Base-by-base conservation (phyloP, 2,329 filamentous ascomycete genomes). In the Colletotrichum sp. region DNA sequence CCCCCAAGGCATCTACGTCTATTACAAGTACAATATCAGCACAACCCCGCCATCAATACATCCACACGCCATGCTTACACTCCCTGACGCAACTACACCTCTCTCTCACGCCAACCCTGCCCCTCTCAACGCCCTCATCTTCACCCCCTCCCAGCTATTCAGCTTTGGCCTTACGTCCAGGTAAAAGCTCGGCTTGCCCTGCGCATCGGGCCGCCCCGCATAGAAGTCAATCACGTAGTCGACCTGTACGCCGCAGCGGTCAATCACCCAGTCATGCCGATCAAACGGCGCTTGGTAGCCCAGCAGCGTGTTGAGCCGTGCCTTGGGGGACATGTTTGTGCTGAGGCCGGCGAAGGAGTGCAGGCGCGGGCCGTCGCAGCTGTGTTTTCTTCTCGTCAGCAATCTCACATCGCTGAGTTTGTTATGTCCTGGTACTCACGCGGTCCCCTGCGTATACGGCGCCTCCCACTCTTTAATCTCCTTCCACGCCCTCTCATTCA, bases 221-320 rank as follows among this genome's bases (percentile, higher is more conserved):
- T 99, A 99, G 81, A 99, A 99, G 85, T 99, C 97, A 84, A 99
- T 99, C 52, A 99, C 94, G 83, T 99, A 99, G 81, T 99, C 97
- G 65, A 99, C 87, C 81, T 92, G 92, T 24, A 89, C 93, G 34
- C 95, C 96, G 83, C 97, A 99, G 68, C 97, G 90, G 85, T 99
- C 96, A 44, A 99, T 93, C 28, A 98, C 93, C 97, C 97, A 99
- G 85, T 99, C 97, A 84, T 99, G 97, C 32, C 97, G 90, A 86
- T 99, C 97, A 85, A 99, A 99, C 2, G 97, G 97, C 69, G 93
- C 89, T 76, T 94, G 93, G 84, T 98, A 99, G n/a, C 97, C 97
- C 70, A 98, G 86, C 74, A 96, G 85, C 6, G 93, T 95, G 84
- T 98, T 98, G 79, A 97, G 85, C 75, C 96, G 90, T 4, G 97